A percentile compares a stretch with the other conserved stretches of the same genome.
Conservation (phyloP, 352 stramenopile genomes). For the Pythium grandisporangium region DNA sequence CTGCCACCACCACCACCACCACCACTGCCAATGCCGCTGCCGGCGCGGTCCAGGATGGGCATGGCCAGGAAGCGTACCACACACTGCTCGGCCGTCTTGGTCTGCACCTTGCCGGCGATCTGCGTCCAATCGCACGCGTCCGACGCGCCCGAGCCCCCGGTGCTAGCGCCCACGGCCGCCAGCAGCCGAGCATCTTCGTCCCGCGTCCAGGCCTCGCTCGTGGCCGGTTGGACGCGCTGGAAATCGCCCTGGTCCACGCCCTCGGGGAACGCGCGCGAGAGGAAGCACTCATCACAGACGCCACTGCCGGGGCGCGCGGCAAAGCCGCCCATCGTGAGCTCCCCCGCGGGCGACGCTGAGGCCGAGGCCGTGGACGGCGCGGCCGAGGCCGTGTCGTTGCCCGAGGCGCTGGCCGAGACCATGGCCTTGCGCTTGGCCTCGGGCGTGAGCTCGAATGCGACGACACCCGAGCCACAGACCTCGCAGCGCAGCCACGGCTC, state of each 20-base stretch:
- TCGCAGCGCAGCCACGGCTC: slow-evolving; percentile 21
- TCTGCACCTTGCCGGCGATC: slow-evolving; percentile 52
- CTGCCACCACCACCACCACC: too few species aligned
- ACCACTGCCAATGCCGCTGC: background rate
- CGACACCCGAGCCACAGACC: slow-evolving; percentile 21
- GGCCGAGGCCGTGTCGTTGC: background rate
- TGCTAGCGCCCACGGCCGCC: slow-evolving; percentile 34
- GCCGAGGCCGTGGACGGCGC: background rate
- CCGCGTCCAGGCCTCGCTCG: slow-evolving; percentile 33
- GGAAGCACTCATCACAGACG: slow-evolving; percentile 61
- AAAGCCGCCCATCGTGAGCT: slow-evolving; percentile 36
- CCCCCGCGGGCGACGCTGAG: slow-evolving; percentile 12
- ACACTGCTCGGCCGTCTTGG: slow-evolving; percentile 68
- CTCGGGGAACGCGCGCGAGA: slow-evolving; percentile 52
- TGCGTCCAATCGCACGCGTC: slow-evolving; percentile 70
- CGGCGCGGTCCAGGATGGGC: slow-evolving; percentile 33
- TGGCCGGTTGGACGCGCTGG: slow-evolving; percentile 21
- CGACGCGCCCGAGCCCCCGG: slow-evolving; percentile 4
- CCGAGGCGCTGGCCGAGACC: slow-evolving; percentile 3
- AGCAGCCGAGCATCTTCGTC: slow-evolving; percentile 30
- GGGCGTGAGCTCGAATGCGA: slow-evolving; percentile 44
- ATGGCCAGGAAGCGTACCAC: slow-evolving; percentile 73
- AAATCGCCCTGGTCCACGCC: slow-evolving; percentile 56
- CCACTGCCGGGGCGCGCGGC: slow-evolving; percentile 39
- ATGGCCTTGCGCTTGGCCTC: slow-evolving; percentile 52